phyloP scores from a whole-genome alignment of 257 asterid genomes.

The Rhazya stricta region DNA sequence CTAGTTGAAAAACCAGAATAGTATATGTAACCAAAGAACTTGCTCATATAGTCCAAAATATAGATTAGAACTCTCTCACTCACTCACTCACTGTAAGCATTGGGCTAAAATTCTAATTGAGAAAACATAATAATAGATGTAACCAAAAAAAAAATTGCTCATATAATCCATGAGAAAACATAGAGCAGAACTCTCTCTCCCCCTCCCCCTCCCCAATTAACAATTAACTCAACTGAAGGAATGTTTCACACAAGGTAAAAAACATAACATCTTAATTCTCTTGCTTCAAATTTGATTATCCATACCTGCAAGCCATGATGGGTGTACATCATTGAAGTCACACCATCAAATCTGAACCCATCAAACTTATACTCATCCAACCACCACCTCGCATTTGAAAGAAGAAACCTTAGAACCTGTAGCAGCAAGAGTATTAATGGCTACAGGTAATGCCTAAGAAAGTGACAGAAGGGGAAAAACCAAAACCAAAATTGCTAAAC shows the following conservation, averaged over 20 bases:
- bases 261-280: not conserved
- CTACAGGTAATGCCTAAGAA: not conserved
- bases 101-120: not conserved
- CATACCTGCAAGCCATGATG: slow-evolving; percentile 93
- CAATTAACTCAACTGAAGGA: not conserved
- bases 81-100: not conserved
- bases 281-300: slow-evolving; percentile 15
- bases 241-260: not conserved
- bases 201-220: not conserved
- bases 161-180: no score
- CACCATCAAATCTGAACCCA: slow-evolving; percentile 99
- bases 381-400: slow-evolving; percentile 99
- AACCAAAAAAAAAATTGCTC: not conserved
- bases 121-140: not conserved
- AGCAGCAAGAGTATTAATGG: slow-evolving; percentile 15
- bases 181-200: not conserved
- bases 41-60: no score
- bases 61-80: not conserved
- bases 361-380: slow-evolving; percentile 98
- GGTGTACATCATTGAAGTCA: slow-evolving; percentile 99
- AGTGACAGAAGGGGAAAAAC: not conserved
- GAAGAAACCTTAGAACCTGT: slow-evolving; percentile 91
- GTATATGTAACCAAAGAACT: not conserved
- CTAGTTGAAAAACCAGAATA: not conserved
- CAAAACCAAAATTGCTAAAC: slow-evolving; percentile 18